Percentiles rank a stretch among this genome's conserved stretches.
Evolutionary conservation across 192 early-diverging fungal genomes (phyloP).

Genomic region (Coemansia guatemalensis): DNA sequence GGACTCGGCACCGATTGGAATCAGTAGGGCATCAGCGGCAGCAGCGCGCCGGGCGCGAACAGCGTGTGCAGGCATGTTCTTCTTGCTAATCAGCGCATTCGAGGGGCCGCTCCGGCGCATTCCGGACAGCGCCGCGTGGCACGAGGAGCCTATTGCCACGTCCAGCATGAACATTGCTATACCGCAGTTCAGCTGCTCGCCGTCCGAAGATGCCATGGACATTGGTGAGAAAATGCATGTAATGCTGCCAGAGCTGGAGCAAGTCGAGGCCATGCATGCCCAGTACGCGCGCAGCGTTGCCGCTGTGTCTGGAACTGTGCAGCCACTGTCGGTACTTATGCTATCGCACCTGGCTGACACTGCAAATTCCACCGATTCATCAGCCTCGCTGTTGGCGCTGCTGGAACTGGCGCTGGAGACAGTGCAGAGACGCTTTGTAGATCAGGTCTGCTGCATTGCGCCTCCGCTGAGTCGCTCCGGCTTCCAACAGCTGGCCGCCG

Average conservation of each 20-base stretch:
- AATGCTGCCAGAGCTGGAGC: constrained; percentile 49
- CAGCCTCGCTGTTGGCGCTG: constrained; percentile 26
- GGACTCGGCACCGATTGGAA: not conserved
- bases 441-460: constrained; percentile 22
- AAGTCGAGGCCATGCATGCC: constrained; percentile 34
- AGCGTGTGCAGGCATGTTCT: constrained; percentile 14
- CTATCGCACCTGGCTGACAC: constrained; percentile 2
- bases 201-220: constrained; percentile 48
- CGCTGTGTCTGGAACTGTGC: constrained; percentile 2
- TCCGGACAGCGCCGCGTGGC: constrained; percentile 23
- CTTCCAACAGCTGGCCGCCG: constrained; percentile 31
- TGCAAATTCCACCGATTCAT: not conserved
- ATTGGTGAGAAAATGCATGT: constrained; percentile 52
- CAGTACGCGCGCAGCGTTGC: constrained; percentile 23
- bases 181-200: constrained; percentile 44
- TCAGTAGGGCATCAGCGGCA: not conserved
- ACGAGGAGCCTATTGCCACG: constrained; percentile 10
- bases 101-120: constrained; percentile 22
- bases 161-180: constrained; percentile 45
- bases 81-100: constrained; percentile 30
- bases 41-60: not conserved
- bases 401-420: constrained; percentile 31
- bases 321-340: constrained; percentile 19
- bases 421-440: constrained; percentile 18
- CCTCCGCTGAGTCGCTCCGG: constrained; percentile 30